Percentiles rank a stretch among this genome's conserved stretches.
These are phyloP conservation scores for Rhynchospora pubera DNA, from an alignment of 176 grass and related monocot genomes.

Conservation along the genomic window DNA sequence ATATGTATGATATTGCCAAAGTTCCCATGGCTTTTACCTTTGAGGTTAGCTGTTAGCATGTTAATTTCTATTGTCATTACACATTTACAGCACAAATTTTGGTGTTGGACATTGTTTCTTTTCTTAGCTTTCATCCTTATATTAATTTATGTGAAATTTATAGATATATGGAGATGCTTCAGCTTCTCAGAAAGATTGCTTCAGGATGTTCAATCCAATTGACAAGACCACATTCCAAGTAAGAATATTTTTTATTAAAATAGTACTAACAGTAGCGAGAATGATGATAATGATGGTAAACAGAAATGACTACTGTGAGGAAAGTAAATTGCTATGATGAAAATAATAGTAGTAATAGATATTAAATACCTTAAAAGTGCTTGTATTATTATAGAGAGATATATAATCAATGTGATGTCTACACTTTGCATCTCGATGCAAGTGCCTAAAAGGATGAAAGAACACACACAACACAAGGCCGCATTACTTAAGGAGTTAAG, in stretches of 20 bases:
- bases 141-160: neutral
- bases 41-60: conserved; percentile 64
- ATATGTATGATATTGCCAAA: conserved; percentile 74
- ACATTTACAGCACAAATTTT: neutral
- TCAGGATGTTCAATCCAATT: conserved; percentile 97
- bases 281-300: neutral
- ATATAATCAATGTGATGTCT: neutral
- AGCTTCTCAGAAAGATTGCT: conserved; percentile 66
- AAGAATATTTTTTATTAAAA: conserved; percentile 16
- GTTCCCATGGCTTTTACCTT: conserved; percentile 97
- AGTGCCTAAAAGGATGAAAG: neutral
- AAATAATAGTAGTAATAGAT: neutral
- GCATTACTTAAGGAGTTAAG: neutral
- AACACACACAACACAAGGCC: neutral
- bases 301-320: neutral
- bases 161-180: conserved; percentile 90
- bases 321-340: neutral
- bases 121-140: neutral
- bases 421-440: neutral
- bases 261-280: neutral
- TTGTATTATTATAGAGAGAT: neutral
- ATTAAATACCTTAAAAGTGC: neutral
- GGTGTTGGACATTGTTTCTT: conserved; percentile 10
- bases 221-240: conserved; percentile 73
- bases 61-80: conserved; percentile 10